Percentiles rank a stretch among this genome's conserved stretches.
Evolutionary conservation across 208 protist species (phyloP).

Genomic region (Crithidia fasciculata): DNA sequence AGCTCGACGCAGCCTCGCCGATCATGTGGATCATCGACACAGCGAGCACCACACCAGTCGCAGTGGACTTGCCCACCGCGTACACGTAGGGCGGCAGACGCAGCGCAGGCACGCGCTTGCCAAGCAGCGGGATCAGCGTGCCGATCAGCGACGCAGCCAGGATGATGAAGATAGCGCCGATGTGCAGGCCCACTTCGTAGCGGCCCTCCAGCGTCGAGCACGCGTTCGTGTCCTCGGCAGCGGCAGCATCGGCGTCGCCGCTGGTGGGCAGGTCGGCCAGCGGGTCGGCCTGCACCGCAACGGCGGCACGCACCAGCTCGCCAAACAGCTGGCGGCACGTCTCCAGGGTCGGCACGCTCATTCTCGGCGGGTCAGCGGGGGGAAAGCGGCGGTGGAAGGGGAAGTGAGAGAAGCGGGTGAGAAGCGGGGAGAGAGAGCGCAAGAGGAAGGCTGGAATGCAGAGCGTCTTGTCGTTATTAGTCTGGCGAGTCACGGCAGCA

Average conservation of each 20-base stretch:
- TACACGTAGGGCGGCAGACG: conserved; percentile 45
- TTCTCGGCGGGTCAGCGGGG: background rate
- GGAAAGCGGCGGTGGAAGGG: background rate
- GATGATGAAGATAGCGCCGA: conserved; percentile 73
- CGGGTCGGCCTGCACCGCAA: background rate
- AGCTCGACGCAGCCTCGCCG: conserved; percentile 15
- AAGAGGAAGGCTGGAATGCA: background rate
- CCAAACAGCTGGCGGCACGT: conserved; percentile 17
- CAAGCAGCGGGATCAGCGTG: conserved; percentile 54
- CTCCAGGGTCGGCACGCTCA: conserved; percentile 10
- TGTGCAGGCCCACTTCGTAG: conserved; percentile 59
- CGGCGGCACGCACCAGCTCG: conserved; percentile 8
- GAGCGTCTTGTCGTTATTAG: background rate
- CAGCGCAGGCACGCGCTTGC: conserved; percentile 46
- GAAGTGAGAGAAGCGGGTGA: background rate
- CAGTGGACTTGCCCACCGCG: conserved; percentile 53
- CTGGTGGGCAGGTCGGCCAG: background rate
- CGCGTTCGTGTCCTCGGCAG: conserved; percentile 1
- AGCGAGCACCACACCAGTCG: conserved; percentile 63
- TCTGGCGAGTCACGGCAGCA: background rate
- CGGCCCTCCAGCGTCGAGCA: conserved; percentile 35
- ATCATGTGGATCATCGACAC: conserved; percentile 68
- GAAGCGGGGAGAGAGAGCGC: background rate
- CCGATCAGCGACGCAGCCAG: conserved; percentile 58
- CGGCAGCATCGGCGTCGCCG: background rate